Base-by-base conservation (phyloP, 2,329 filamentous ascomycete genomes). In the Diaporthe australafricana region DNA sequence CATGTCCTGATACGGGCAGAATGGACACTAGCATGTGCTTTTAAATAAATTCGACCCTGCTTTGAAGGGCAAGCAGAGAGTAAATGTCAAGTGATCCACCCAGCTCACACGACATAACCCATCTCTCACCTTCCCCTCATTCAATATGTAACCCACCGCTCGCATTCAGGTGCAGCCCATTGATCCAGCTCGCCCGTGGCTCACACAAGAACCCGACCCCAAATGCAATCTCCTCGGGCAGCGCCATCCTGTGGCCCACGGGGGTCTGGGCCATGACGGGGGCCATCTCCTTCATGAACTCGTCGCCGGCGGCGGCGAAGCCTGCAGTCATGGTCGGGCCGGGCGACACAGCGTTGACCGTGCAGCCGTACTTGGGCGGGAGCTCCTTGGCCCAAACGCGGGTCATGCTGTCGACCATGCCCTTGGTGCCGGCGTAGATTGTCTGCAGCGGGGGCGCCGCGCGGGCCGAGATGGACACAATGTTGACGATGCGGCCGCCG, bases 351-450 rank as follows among this genome's bases (percentile, higher is more conserved):
- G 81, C 76, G 69, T 86, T 86, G 30, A 86, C 84, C 1, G 84
- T 86, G 74, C 83, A 84, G 5, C 81, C 81, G 74, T 86, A 86
- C 70, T 82, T 82, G 1, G 79, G 82, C 20, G 84, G 83, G 45
- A 86, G 76, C 73, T 86, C 84, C 75, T 83, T 84, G 11, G 80
- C 80, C 76, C 85, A 86, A 50, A 80, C 80, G 30, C 80, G 77
- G 1, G 85, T 87, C 69, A 86, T 85, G 3, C 80, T 80, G 73
- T 87, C 85, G 1, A 85, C 79, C 83, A 86, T 86, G n/a, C 83
- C 84, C 75, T 87, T 87, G 11, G 83, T 85, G 0, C 84, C 84
- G 4, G 84, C 83, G 75, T 87, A 87, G 71, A 87, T 84, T n/a
- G 83, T 85, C 74, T 84, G 82, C 71, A 79, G 75, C 12, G 81